Conservation (phyloP, 441 rosid genomes). For the Cnidoscolus chayamansa region DNA sequence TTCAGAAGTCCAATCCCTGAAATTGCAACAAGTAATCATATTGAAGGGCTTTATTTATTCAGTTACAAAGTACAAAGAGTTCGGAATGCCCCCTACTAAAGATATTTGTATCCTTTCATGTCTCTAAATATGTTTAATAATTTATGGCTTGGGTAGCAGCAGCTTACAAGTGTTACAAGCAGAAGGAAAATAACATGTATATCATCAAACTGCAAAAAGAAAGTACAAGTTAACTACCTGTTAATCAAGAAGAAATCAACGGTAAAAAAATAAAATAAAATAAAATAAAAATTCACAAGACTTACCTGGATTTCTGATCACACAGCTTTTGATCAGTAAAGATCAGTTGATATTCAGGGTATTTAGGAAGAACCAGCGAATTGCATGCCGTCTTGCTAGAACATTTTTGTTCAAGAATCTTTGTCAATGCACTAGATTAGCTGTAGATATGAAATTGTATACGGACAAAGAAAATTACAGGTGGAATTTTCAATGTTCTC, state of each 20-base stretch:
- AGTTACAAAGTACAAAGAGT: not conserved
- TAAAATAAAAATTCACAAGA: not conserved
- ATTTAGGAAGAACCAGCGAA: not conserved
- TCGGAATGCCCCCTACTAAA: not conserved
- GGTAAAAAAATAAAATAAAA: no score
- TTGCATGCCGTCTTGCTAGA: not conserved
- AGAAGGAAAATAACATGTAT: not conserved
- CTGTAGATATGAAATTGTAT: no score
- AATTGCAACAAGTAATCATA: not conserved
- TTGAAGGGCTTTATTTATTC: not conserved
- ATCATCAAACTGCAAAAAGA: constrained; percentile 2
- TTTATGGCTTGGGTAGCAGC: not conserved
- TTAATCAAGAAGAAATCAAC: not conserved
- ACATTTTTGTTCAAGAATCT: not conserved
- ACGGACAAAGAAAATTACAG: not conserved
- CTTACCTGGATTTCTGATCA: constrained; percentile 1
- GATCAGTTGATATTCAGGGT: not conserved
- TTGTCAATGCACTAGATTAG: not conserved
- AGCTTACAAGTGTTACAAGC: not conserved
- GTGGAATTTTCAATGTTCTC: not conserved
- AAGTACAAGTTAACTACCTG: not conserved
- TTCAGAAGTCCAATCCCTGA: not conserved
- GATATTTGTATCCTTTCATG: not conserved
- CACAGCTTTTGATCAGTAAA: not conserved
- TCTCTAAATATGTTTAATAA: not conserved